Conservation (phyloP, 768 basidiomycete species). For the Auriscalpium orientale region DNA sequence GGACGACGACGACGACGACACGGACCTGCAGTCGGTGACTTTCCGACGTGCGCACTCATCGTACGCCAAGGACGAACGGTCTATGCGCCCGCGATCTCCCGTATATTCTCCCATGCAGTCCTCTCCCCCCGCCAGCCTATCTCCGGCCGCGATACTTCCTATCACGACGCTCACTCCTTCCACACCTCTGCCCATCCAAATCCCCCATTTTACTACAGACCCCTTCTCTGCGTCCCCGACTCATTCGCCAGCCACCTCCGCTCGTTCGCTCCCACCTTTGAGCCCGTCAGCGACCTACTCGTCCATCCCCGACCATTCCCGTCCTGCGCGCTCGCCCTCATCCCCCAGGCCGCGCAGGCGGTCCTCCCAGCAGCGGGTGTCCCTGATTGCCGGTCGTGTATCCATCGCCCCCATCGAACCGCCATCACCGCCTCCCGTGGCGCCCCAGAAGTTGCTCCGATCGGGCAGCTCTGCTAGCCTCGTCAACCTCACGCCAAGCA, state of each 20-base stretch:
- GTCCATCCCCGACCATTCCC: constrained; percentile 20
- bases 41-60: too few relatives aligned
- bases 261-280: constrained; percentile 20
- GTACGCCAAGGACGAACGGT: background rate
- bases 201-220: constrained; percentile 18
- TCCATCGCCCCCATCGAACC: constrained; percentile 72
- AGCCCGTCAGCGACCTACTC: constrained; percentile 20
- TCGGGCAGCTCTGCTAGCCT: constrained; percentile 56
- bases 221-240: constrained; percentile 23
- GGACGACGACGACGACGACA: constrained; percentile 9
- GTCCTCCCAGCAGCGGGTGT: constrained; percentile 80
- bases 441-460: constrained; percentile 58
- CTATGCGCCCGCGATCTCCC: constrained; percentile 10
- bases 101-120: constrained; percentile 4
- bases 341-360: constrained; percentile 63
- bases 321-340: constrained; percentile 35
- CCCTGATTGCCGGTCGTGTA: constrained; percentile 75
- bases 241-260: constrained; percentile 16
- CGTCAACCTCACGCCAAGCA: constrained; percentile 51
- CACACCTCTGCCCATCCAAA: constrained; percentile 4
- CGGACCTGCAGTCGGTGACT: constrained; percentile 1
- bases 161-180: constrained; percentile 9
- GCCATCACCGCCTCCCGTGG: constrained; percentile 52
- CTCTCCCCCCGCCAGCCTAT: constrained; percentile 12
- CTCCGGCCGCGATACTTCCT: constrained; percentile 18